A percentile compares a stretch with the other conserved stretches of the same genome.
Conservation (phyloP, 2,329 filamentous ascomycete species). For the Cladorrhinum sp. region DNA sequence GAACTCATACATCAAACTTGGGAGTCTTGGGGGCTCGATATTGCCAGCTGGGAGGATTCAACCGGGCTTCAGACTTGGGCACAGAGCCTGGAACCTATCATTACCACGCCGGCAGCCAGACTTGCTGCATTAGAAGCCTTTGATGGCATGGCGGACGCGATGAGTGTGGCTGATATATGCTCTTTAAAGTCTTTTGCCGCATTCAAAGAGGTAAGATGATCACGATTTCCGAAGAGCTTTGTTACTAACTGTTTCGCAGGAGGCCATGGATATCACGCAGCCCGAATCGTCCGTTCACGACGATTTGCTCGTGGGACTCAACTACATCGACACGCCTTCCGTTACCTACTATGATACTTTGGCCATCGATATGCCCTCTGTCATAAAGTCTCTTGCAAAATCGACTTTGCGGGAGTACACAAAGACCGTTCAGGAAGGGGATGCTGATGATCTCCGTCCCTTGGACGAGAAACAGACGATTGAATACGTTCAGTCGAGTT, state of each 20-base stretch:
- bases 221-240: background rate
- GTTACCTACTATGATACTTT: constrained; percentile 33
- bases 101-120: constrained; percentile 22
- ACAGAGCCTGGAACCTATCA: constrained; percentile 22
- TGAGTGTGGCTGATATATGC: constrained; percentile 66
- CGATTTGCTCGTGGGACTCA: constrained; percentile 49
- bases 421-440: constrained; percentile 1
- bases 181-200: constrained; percentile 47
- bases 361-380: constrained; percentile 31
- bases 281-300: constrained; percentile 52
- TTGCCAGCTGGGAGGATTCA: constrained; percentile 54
- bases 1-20: constrained; percentile 64
- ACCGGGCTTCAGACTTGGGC: constrained; percentile 41
- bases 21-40: constrained; percentile 64
- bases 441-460: constrained; percentile 23
- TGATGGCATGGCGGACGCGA: constrained; percentile 52
- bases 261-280: constrained; percentile 59
- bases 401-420: constrained; percentile 28
- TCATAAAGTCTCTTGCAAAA: constrained; percentile 35
- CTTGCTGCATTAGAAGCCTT: constrained; percentile 46
- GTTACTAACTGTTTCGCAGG: constrained; percentile 34
- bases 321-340: constrained; percentile 46
- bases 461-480: constrained; percentile 36
- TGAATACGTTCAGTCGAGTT: constrained; percentile 38
- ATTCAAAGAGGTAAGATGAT: constrained; percentile 34